Evolutionary conservation across 345 rosid genomes (phyloP), one percentile per base, ranked within the genome.

Genomic region (Eucalyptus cloeziana): DNA sequence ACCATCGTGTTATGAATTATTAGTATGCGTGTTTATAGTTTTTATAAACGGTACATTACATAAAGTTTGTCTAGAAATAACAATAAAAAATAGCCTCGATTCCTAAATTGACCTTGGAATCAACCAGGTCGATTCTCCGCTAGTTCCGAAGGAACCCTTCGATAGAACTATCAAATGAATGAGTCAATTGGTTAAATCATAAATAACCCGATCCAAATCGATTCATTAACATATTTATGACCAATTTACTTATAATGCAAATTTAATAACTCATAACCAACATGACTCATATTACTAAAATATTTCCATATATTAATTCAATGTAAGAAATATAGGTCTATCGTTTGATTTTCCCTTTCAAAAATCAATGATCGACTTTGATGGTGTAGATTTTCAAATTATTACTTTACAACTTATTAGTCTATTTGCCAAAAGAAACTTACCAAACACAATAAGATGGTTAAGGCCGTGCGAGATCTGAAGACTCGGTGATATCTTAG

Each of bases 21-120:
- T 31, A 10, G 10, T 19, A 33, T 2, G 43, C 0, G 2, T 69
- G 24, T 33, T 17, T 4, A n/a, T n/a, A n/a, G n/a, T n/a, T n/a
- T n/a, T 33, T 0, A 15, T 33, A 0, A 69, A 31, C 2, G 1
- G 0, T 69, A 16, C 2, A 31, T 31, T 69, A 0, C 21, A 16
- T 31, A 1, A 8, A 1, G 10, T 3, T 67, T 31, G 79, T 69
- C 1, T 3, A 31, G 56, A 4, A 31, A 31, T 69, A 5, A 11
- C 4, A 8, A 69, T 10, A 31, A 67, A 31, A 16, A 16, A 4
- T 4, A 31, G 24, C 19, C 79, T 10, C 1, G 2, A 1, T 15
- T 69, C 40, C 8, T 3, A 10, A 33, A 33, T 69, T 31, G 24
- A 31, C 0, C 22, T 69, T 31, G 12, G 43, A 69, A 69, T 31